Base-by-base conservation (phyloP, 2,329 filamentous ascomycete species). In the Emmonsiellopsis sp. region DNA sequence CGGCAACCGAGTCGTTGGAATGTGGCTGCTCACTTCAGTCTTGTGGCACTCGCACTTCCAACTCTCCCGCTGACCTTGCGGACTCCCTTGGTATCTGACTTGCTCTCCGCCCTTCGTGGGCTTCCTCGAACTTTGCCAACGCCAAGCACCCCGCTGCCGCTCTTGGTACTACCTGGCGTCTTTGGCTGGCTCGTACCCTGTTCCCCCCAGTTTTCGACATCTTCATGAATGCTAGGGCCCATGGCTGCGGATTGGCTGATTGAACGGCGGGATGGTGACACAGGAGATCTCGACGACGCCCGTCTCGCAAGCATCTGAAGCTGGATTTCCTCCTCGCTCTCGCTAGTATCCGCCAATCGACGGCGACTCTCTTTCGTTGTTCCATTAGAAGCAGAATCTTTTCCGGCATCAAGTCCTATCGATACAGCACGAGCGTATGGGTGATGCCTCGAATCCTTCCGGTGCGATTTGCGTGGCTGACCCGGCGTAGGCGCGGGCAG, bases 401-500 rank as follows among this genome's bases (percentile, higher is more conserved):
- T 55, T 1, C 68, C 69, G 26, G 64, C 65, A 5, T 72, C 69
- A 20, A 80, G 60, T 67, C 59, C 62, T 5, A 68, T 71, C 6
- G 77, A 79, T 6, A 76, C 70, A 26, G 78, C 79, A 54, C 84
- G 79, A 50, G 82, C 73, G 69, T 91, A 87, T 9, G 86, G 83
- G 67, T 91, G 82, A 61, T 89, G 86, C 30, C 86, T 82, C 41
- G 79, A 80, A 62, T 91, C 89, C 55, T 83, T 80, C 54, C 89
- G 84, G 59, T 84, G 85, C 13, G 86, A 87, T 77, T 98, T 97
- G 57, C 93, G 84, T 31, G 93, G 93, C 69, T 98, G 93, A 2
- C 93, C 93, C 0, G 93, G 93, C 4, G 93, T 98, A 2, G 93
- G 93, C 0, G 91, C 92, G 2, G 93, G 93, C 5, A 98, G 80